phyloP scores from a whole-genome alignment of 2,329 filamentous ascomycete genomes.

The Neocucurbitaria cava region DNA sequence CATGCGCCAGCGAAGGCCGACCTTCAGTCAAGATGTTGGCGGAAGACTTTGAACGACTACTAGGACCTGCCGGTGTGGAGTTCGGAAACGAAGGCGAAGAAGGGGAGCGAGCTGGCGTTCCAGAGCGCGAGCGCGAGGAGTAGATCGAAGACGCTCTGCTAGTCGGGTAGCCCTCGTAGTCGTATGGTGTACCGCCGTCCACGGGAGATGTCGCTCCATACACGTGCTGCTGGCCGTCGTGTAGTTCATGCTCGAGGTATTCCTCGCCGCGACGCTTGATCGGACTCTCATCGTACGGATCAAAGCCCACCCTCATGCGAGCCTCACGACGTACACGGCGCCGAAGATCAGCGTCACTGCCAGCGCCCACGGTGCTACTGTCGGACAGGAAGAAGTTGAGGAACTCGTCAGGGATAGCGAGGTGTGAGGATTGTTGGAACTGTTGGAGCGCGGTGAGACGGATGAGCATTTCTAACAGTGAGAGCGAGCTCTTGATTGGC shows the following conservation, averaged over 20 bases:
- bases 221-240: slow-evolving; percentile 17
- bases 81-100: slow-evolving; percentile 9
- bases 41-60: slow-evolving; percentile 14
- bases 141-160: slow-evolving; percentile 21
- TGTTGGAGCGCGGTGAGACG: slow-evolving; percentile 87
- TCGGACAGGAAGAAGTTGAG: slow-evolving; percentile 85
- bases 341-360: slow-evolving; percentile 66
- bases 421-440: slow-evolving; percentile 86
- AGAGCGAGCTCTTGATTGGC: slow-evolving; percentile 71
- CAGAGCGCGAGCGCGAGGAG: slow-evolving; percentile 27
- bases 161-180: slow-evolving; percentile 41
- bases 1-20: slow-evolving; percentile 11
- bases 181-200: slow-evolving; percentile 20
- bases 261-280: slow-evolving; percentile 71
- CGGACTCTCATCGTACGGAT: slow-evolving; percentile 75
- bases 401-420: slow-evolving; percentile 89
- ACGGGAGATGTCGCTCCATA: slow-evolving; percentile 11
- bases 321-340: slow-evolving; percentile 67
- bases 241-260: slow-evolving; percentile 60
- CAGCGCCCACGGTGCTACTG: slow-evolving; percentile 70
- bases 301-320: slow-evolving; percentile 69
- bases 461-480: slow-evolving; percentile 86
- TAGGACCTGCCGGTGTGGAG: slow-evolving; percentile 18
- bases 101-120: slow-evolving; percentile 23
- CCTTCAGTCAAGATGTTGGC: slow-evolving; percentile 22